Evolutionary conservation across 352 stramenopile species (phyloP).

Genomic region (Phytopythium boreale): DNA sequence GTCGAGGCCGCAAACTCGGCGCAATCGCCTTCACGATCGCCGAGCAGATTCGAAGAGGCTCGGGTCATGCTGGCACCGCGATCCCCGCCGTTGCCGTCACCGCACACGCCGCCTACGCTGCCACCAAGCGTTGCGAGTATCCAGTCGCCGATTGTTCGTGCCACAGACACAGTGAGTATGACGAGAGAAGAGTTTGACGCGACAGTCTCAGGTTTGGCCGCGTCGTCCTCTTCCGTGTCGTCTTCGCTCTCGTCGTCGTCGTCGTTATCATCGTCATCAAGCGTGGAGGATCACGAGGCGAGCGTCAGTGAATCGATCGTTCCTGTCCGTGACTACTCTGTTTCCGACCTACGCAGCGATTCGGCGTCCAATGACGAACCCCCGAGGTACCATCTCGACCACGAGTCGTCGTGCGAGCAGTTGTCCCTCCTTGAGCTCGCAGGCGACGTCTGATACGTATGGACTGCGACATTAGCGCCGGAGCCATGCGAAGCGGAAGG

Average conservation of each 20-base stretch:
- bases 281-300: not conserved
- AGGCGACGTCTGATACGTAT: constrained; percentile 3
- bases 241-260: constrained; percentile 11
- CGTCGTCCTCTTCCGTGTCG: constrained; percentile 13
- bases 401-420: constrained; percentile 12
- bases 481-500: constrained; percentile 26
- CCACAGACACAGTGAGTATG: not conserved
- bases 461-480: not conserved
- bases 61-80: not conserved
- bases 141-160: not conserved
- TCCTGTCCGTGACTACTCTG: not conserved
- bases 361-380: too few species aligned
- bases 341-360: not conserved
- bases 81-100: not conserved
- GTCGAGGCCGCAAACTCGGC: not conserved
- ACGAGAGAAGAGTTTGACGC: not conserved
- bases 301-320: not conserved
- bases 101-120: not conserved
- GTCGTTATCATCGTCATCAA: constrained; percentile 29
- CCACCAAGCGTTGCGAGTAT: not conserved
- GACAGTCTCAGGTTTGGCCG: not conserved
- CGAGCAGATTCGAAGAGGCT: not conserved
- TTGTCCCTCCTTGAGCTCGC: constrained; percentile 61
- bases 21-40: not conserved
- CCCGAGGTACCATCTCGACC: not conserved